Percentiles rank a stretch among this genome's conserved stretches.
Evolutionary conservation across 345 rosid genomes (phyloP).

Genomic region (Salix brachista): DNA sequence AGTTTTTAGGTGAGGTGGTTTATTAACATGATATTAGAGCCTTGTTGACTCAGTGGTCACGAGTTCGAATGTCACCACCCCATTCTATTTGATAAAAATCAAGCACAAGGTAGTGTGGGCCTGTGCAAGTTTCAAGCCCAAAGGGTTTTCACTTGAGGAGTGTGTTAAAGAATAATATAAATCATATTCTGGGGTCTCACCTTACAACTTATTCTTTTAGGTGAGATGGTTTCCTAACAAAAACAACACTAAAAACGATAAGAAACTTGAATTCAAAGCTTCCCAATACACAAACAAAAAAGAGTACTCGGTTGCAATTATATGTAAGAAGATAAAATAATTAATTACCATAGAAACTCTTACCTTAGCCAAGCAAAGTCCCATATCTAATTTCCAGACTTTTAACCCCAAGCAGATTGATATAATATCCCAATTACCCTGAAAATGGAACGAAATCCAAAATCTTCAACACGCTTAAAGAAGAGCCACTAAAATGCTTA

Average conservation of each 20-base stretch:
- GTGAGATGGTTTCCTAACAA: background rate
- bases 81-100: too few species aligned
- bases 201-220: too few species aligned
- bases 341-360: background rate
- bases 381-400: slow-evolving; percentile 30
- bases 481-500: background rate
- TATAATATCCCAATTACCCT: background rate
- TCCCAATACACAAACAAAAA: background rate
- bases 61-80: too few species aligned
- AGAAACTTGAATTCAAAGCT: background rate
- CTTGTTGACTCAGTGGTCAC: too few species aligned
- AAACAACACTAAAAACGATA: background rate
- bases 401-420: background rate
- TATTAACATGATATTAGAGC: too few species aligned
- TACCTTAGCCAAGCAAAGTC: slow-evolving; percentile 47
- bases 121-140: too few species aligned
- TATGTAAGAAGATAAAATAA: background rate
- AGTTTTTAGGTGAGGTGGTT: too few species aligned
- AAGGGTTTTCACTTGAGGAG: too few species aligned
- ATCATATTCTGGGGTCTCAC: too few species aligned
- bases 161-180: too few species aligned
- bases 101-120: too few species aligned
- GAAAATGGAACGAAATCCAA: background rate
- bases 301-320: background rate
- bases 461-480: background rate